A percentile compares a stretch with the other conserved stretches of the same genome.
Conservation (phyloP, 2,329 filamentous ascomycete species). For the Lachnellula occidentalis region DNA sequence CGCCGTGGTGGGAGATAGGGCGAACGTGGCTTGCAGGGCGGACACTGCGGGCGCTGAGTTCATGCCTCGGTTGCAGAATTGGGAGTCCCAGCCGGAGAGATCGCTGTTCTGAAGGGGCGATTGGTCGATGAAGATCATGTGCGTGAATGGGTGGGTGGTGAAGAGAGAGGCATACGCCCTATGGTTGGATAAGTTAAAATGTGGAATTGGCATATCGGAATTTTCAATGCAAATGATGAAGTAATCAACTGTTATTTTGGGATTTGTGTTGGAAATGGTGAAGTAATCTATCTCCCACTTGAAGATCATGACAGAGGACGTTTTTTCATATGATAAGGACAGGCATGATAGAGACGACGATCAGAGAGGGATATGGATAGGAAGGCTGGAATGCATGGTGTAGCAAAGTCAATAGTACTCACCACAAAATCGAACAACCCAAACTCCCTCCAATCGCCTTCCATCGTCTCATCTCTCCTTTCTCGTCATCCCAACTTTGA, state of each 20-base stretch:
- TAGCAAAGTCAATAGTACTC: neutral
- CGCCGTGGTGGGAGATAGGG: slow-evolving; percentile 18
- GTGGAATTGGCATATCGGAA: neutral
- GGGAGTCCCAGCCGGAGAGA: slow-evolving; percentile 24
- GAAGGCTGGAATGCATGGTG: too few species aligned
- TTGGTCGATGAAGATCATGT: slow-evolving; percentile 31
- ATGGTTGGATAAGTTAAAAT: neutral
- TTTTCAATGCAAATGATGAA: too few species aligned
- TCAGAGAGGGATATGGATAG: neutral
- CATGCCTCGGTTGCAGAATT: slow-evolving; percentile 28
- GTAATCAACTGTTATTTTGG: too few species aligned
- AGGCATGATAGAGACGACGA: neutral
- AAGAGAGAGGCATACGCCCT: slow-evolving; percentile 31
- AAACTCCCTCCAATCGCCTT: slow-evolving; percentile 28
- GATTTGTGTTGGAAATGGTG: too few species aligned
- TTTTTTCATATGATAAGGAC: neutral
- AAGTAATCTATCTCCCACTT: too few species aligned
- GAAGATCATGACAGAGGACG: neutral
- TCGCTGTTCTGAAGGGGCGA: slow-evolving; percentile 28
- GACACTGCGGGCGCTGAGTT: slow-evolving; percentile 25
- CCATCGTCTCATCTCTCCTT: slow-evolving; percentile 7
- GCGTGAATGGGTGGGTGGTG: slow-evolving; percentile 21
- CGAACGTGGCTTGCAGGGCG: slow-evolving; percentile 23
- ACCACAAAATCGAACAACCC: slow-evolving; percentile 30
- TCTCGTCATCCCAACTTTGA: neutral